A percentile compares a stretch with the other conserved stretches of the same genome.
Conservation (phyloP, 2,329 filamentous ascomycete species). For the Alternaria solani region DNA sequence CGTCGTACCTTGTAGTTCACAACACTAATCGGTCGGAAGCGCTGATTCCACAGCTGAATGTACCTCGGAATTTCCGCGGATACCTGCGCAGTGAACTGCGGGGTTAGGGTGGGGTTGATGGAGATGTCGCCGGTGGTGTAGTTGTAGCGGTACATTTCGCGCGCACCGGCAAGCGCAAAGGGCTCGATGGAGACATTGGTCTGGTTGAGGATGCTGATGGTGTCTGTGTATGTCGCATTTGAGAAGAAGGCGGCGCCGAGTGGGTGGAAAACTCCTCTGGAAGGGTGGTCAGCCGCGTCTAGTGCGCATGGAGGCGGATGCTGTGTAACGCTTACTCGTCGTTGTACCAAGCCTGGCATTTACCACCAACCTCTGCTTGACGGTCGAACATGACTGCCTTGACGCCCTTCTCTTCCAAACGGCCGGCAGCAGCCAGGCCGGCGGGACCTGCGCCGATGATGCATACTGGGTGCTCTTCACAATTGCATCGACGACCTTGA, state of each 20-base stretch:
- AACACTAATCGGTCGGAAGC: conserved; percentile 44
- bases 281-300: conserved; percentile 46
- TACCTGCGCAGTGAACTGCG: conserved; percentile 34
- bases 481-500: conserved; percentile 18
- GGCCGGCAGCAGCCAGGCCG: conserved; percentile 45
- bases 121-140: conserved; percentile 41
- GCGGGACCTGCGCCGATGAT: conserved; percentile 51
- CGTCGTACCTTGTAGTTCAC: conserved; percentile 46
- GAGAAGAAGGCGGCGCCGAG: conserved; percentile 52
- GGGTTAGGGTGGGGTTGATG: conserved; percentile 30
- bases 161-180: conserved; percentile 44
- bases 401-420: conserved; percentile 46
- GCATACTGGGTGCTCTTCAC: conserved; percentile 44
- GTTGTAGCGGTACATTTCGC: conserved; percentile 47
- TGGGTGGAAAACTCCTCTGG: conserved; percentile 50
- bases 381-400: conserved; percentile 49
- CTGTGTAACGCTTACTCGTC: conserved; percentile 46
- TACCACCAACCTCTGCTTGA: conserved; percentile 47
- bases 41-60: conserved; percentile 41
- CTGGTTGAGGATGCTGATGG: conserved; percentile 45
- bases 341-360: conserved; percentile 51
- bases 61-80: conserved; percentile 48
- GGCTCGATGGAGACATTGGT: conserved; percentile 43
- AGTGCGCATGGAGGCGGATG: conserved; percentile 23
- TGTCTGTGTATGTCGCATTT: conserved; percentile 48